These are phyloP conservation scores for Dactylellina haptotyla DNA, from an alignment of 2,329 filamentous ascomycete species.

Conservation along the genomic window DNA sequence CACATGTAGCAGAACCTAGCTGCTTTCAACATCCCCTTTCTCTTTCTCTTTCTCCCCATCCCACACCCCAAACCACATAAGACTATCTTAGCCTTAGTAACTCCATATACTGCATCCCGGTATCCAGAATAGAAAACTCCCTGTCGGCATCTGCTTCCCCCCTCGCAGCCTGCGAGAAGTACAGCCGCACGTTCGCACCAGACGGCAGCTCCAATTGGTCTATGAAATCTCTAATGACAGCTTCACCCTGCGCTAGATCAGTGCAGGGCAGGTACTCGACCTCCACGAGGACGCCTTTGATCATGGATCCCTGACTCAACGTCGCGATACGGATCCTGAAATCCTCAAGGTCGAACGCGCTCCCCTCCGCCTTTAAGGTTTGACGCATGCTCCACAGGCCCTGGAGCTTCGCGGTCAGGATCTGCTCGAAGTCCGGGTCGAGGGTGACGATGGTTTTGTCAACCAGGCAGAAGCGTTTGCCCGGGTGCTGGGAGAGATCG, in stretches of 20 bases:
- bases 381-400: constrained; percentile 56
- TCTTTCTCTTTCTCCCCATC: background rate
- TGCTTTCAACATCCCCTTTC: background rate
- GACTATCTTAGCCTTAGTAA: constrained; percentile 55
- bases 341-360: constrained; percentile 56
- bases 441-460: constrained; percentile 56
- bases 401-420: constrained; percentile 56
- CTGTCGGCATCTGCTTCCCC: constrained; percentile 25
- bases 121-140: constrained; percentile 57
- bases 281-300: constrained; percentile 57
- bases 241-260: constrained; percentile 56
- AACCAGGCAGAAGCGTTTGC: constrained; percentile 55
- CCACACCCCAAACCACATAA: background rate
- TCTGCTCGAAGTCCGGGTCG: constrained; percentile 56
- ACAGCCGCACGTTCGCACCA: constrained; percentile 54
- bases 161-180: constrained; percentile 52
- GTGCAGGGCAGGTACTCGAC: constrained; percentile 57
- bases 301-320: constrained; percentile 55
- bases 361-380: constrained; percentile 55
- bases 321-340: constrained; percentile 57
- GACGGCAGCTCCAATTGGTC: constrained; percentile 54
- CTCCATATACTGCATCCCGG: constrained; percentile 58
- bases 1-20: background rate
- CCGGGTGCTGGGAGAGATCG: constrained; percentile 56
- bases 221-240: constrained; percentile 56